Base-by-base conservation (phyloP, 225 moss, liverwort and hornwort species). In the Antitrichia curtipendula region DNA sequence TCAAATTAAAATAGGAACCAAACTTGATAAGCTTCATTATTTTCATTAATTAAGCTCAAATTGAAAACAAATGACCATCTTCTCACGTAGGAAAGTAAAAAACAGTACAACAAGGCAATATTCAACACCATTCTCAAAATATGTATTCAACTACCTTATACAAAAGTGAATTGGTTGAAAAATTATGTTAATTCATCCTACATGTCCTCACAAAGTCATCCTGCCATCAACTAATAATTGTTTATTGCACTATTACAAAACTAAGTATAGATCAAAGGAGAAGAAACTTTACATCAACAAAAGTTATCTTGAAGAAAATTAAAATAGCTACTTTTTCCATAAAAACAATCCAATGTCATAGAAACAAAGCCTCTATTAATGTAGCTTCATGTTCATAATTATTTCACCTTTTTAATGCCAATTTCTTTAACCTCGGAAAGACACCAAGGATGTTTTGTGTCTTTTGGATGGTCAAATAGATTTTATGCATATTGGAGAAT, bases 81-180 rank as follows among this genome's bases (percentile, higher is more conserved):
- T n/a, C 0, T n/a, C 12, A n/a, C 21, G 2, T n/a, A 66, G 7
- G 12, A n/a, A n/a, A 22, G 7, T 66, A 0, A 6, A n/a, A n/a
- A n/a, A 11, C 10, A n/a, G 6, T 1, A 11, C 36, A 66, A 21
- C 0, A 1, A n/a, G 4, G 1, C 12, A 66, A n/a, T 66, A 21
- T 36, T 36, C n/a, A 41, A 41, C 9, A 41, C 41, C 8, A 25
- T 27, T 70, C 0, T 70, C 15, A 5, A 70, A 41, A 41, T 15
- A 40, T 14, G 14, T 40, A 3, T 13, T 40, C 8, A 70, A 41
- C 7, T 4, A 69, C 41, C 16, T 27, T 3, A 1, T 14, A 8
- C 25, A 22, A 41, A 25, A 70, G 25, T 38, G 5, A 41, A 9
- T 8, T 25, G 5, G 0, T 13, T 41, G 70, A 70, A 41, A 15